A percentile compares a stretch with the other conserved stretches of the same genome.
These are phyloP conservation scores for Cyclostephanos invisitatus DNA, from an alignment of 108 stramenopile genomes.

Conservation along the genomic window DNA sequence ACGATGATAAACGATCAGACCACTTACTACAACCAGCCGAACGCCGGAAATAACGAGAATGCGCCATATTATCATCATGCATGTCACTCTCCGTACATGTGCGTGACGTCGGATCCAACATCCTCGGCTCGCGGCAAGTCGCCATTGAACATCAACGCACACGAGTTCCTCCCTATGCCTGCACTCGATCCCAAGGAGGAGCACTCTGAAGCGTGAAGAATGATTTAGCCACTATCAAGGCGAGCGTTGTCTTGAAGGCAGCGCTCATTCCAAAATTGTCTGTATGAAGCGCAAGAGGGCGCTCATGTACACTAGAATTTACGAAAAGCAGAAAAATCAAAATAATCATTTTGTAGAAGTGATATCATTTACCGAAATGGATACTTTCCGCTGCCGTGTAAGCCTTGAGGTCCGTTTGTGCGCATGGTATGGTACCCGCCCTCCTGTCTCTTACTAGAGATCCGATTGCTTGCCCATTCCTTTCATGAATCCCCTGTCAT, in stretches of 20 bases:
- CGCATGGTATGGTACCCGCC: constrained; percentile 64
- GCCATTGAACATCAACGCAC: background rate
- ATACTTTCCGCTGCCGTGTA: background rate
- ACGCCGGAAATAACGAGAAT: background rate
- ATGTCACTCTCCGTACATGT: no score
- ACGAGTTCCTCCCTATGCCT: background rate
- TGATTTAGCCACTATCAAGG: background rate
- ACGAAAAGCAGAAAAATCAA: background rate
- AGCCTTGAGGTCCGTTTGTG: constrained; percentile 44
- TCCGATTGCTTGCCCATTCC: constrained; percentile 33
- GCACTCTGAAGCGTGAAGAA: background rate
- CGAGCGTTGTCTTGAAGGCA: background rate
- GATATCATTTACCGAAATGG: background rate
- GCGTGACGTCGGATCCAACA: background rate
- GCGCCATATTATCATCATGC: background rate
- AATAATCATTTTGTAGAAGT: background rate
- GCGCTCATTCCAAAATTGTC: background rate
- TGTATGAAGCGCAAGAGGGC: background rate
- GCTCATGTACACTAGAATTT: background rate
- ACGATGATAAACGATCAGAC: constrained; percentile 1
- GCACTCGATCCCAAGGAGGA: constrained; percentile 6
- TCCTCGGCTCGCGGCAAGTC: background rate
- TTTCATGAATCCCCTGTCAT: constrained; percentile 22
- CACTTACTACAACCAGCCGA: constrained; percentile 7
- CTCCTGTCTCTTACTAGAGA: constrained; percentile 50